Conservation (phyloP, 179 eudicot species). For the Spergularia azorica region DNA sequence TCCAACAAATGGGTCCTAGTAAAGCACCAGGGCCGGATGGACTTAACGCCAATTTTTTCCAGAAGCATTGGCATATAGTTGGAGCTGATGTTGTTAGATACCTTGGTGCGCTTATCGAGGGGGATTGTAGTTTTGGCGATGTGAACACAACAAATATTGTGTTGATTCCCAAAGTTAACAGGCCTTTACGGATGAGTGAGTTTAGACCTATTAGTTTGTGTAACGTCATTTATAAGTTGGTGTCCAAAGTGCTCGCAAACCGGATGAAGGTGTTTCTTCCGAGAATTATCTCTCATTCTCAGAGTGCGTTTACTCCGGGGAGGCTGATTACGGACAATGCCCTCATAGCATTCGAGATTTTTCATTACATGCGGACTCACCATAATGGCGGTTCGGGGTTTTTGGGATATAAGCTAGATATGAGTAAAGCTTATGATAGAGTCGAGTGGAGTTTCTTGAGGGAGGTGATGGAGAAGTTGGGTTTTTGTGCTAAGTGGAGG, state of each 20-base stretch:
- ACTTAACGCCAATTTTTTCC: background rate
- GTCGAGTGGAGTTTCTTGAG: background rate
- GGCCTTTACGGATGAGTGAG: background rate
- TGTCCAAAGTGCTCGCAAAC: background rate
- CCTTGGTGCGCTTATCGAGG: background rate
- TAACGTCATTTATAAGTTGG: background rate
- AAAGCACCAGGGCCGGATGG: background rate
- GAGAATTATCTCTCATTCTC: background rate
- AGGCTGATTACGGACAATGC: background rate
- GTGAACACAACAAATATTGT: background rate
- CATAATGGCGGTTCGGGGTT: background rate
- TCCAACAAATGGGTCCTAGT: background rate
- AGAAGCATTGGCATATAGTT: background rate
- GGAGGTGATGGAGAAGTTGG: background rate
- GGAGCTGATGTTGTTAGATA: background rate
- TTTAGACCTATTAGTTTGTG: background rate
- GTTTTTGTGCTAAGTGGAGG: background rate
- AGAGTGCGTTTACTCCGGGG: background rate
- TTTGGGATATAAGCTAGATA: background rate
- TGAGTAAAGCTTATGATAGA: background rate
- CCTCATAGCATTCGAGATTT: background rate
- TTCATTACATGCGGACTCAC: background rate
- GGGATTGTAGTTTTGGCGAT: background rate
- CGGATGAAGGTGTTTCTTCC: background rate
- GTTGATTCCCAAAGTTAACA: background rate